Percentiles rank a stretch among this genome's conserved stretches.
phyloP scores from a whole-genome alignment of 1,284 basidiomycete species.

The Mycena citricolor region DNA sequence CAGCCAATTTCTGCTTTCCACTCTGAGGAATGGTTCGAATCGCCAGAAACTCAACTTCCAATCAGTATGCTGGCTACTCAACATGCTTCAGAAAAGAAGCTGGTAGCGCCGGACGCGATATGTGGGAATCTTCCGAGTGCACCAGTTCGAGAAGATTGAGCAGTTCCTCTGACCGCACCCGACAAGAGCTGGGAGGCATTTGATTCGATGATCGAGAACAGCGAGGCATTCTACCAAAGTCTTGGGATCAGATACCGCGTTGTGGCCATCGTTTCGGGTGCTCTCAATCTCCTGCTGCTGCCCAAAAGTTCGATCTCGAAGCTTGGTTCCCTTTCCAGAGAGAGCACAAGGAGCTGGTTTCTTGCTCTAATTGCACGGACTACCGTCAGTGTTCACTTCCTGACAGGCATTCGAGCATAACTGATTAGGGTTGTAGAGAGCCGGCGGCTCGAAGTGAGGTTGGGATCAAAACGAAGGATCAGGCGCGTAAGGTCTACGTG shows the following conservation, averaged over 20 bases:
- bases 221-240: constrained; percentile 95
- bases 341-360: constrained; percentile 93
- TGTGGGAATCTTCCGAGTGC: constrained; percentile 99
- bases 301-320: constrained; percentile 97
- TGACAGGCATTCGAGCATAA: constrained; percentile 3
- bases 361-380: constrained; percentile 92
- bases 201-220: constrained; percentile 86
- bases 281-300: constrained; percentile 94
- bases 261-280: constrained; percentile 95
- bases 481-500: constrained; percentile 87
- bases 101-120: constrained; percentile 94
- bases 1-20: constrained; percentile 97
- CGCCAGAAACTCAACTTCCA: constrained; percentile 87
- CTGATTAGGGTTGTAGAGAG: constrained; percentile 60
- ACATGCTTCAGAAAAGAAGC: constrained; percentile 99
- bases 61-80: constrained; percentile 81
- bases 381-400: constrained; percentile 67
- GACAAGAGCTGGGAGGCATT: constrained; percentile 94
- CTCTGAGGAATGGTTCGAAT: constrained; percentile 96
- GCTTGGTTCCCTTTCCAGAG: constrained; percentile 99
- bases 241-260: constrained; percentile 89
- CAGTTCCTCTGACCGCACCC: constrained; percentile 95
- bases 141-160: constrained; percentile 99
- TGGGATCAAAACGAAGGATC: constrained; percentile 85
- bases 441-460: constrained; percentile 85